Percentiles rank a stretch among this genome's conserved stretches.
phyloP scores from a whole-genome alignment of 2,329 filamentous ascomycete genomes.

The Alternaria novae-zelandiae region DNA sequence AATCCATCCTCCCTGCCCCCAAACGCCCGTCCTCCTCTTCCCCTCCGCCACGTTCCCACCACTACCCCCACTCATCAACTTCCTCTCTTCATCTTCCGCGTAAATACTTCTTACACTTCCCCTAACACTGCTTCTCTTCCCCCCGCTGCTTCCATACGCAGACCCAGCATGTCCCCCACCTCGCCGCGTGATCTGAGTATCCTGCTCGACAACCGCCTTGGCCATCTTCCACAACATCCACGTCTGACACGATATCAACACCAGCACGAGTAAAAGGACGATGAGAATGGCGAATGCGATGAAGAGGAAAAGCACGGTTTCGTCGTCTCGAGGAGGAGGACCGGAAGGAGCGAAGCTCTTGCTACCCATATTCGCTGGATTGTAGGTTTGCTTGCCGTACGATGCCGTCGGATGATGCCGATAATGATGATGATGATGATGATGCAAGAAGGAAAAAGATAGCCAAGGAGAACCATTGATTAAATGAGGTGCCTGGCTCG shows the following conservation, averaged over 20 bases:
- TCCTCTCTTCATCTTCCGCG: background rate
- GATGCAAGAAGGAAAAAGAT: background rate
- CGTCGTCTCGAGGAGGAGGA: slow-evolving; percentile 4
- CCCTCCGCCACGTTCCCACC: background rate
- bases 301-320: slow-evolving; percentile 33
- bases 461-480: background rate
- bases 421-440: background rate
- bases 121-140: background rate
- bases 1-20: background rate
- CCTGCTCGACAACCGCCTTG: slow-evolving; percentile 23
- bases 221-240: slow-evolving; percentile 36
- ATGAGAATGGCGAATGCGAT: slow-evolving; percentile 34
- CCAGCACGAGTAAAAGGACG: slow-evolving; percentile 28
- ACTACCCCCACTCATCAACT: background rate
- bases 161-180: background rate
- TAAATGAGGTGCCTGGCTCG: background rate
- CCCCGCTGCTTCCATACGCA: background rate
- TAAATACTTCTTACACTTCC: background rate
- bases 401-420: background rate
- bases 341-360: background rate
- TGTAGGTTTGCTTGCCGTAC: background rate
- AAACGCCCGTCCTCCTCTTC: slow-evolving; percentile 6
- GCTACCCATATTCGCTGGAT: slow-evolving; percentile 4
- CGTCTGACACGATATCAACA: slow-evolving; percentile 26
- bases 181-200: slow-evolving; percentile 14